Conservation (phyloP, 78 protist genomes). For the slime mould (Dictyostelium discoideum) region dicty_2.7 NC_007088.5:6598001-6598500, state of each 20-base stretch:
- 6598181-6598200: background rate
- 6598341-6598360: background rate
- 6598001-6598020: background rate
- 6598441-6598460: background rate
- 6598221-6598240: too few relatives aligned
- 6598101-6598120: background rate
- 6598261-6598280: background rate
- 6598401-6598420: background rate
- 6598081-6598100: background rate
- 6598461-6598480: background rate
- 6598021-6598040: background rate
- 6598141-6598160: background rate
- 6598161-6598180: background rate
- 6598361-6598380: background rate
- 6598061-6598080: background rate
- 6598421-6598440: background rate
- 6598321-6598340: background rate
- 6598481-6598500: background rate
- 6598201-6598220: too few relatives aligned
- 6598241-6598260: background rate
- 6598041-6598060: too few relatives aligned
- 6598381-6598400: background rate
- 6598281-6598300: background rate
- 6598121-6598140: background rate
- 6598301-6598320: background rate